These are phyloP conservation scores for Phanerodontia chrysosporium DNA, from an alignment of 768 basidiomycete genomes.

Conservation along the genomic window DNA sequence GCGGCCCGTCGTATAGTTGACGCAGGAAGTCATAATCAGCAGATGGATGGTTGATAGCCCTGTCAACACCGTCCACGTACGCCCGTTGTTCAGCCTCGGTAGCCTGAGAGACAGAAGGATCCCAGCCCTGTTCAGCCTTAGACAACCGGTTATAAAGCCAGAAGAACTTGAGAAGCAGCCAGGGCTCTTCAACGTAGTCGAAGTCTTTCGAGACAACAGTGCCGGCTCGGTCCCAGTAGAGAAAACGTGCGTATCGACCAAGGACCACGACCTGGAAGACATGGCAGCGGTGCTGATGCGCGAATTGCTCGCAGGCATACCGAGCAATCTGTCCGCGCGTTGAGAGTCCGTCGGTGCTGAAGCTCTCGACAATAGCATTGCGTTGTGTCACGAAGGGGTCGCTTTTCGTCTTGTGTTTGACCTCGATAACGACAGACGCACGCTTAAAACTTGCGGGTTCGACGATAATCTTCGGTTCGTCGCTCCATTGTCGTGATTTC, in stretches of 20 bases:
- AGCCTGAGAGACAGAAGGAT: neutral
- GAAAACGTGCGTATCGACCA: slow-evolving; percentile 23
- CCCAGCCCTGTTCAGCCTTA: neutral
- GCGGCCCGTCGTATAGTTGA: neutral
- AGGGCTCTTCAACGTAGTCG: slow-evolving; percentile 15
- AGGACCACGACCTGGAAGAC: slow-evolving; percentile 29
- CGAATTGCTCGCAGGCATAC: neutral
- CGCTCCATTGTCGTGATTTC: neutral
- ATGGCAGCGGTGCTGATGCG: neutral
- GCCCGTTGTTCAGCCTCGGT: no score
- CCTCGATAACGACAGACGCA: neutral
- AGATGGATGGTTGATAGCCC: neutral
- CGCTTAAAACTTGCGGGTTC: neutral
- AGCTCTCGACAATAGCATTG: neutral
- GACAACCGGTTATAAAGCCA: neutral
- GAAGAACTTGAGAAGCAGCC: neutral
- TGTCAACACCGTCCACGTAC: neutral
- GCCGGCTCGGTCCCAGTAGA: slow-evolving; percentile 33
- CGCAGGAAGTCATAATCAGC: neutral
- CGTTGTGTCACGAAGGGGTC: neutral
- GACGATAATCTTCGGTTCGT: neutral
- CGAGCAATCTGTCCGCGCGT: neutral
- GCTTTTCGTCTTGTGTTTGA: neutral
- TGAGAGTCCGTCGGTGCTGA: neutral
- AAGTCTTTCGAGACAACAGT: slow-evolving; percentile 25